phyloP scores from a whole-genome alignment of 768 basidiomycete species.

The Leccinum barrowsii region DNA sequence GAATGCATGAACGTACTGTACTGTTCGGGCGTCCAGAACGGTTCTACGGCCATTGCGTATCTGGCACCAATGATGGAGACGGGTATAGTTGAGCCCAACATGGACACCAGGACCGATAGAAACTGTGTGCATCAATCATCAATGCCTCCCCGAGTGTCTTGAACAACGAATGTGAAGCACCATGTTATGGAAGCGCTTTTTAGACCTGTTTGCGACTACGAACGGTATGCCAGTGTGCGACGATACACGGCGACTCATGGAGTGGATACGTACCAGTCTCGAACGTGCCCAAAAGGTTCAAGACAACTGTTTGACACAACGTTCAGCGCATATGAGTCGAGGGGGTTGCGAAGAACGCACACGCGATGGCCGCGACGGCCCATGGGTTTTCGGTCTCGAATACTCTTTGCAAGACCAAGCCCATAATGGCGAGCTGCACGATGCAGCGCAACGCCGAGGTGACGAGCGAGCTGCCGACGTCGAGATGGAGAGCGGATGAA shows the following conservation, averaged over 20 bases:
- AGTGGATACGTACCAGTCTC: conserved; percentile 56
- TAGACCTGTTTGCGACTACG: conserved; percentile 74
- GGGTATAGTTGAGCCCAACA: conserved; percentile 76
- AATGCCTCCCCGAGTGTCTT: background rate
- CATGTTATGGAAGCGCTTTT: conserved; percentile 71
- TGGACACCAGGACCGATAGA: conserved; percentile 57
- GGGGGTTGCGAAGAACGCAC: conserved; percentile 40
- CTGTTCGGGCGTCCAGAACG: conserved; percentile 83
- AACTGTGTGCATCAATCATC: conserved; percentile 40
- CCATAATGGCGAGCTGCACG: conserved; percentile 74
- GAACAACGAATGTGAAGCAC: conserved; percentile 33
- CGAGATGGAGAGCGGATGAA: conserved; percentile 63
- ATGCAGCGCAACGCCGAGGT: conserved; percentile 72
- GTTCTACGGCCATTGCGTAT: conserved; percentile 71
- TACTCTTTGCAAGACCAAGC: conserved; percentile 63
- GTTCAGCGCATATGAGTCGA: background rate
- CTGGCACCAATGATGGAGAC: conserved; percentile 72
- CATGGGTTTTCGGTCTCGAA: conserved; percentile 74
- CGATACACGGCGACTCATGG: background rate
- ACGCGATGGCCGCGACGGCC: conserved; percentile 69
- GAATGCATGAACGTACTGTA: conserved; percentile 49
- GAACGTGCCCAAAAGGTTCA: conserved; percentile 74
- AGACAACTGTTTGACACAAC: conserved; percentile 41
- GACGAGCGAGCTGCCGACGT: conserved; percentile 63
- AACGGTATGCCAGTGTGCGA: background rate